Base-by-base conservation (phyloP, 2,329 filamentous ascomycete species). In the Cadophora luteo-olivacea region DNA sequence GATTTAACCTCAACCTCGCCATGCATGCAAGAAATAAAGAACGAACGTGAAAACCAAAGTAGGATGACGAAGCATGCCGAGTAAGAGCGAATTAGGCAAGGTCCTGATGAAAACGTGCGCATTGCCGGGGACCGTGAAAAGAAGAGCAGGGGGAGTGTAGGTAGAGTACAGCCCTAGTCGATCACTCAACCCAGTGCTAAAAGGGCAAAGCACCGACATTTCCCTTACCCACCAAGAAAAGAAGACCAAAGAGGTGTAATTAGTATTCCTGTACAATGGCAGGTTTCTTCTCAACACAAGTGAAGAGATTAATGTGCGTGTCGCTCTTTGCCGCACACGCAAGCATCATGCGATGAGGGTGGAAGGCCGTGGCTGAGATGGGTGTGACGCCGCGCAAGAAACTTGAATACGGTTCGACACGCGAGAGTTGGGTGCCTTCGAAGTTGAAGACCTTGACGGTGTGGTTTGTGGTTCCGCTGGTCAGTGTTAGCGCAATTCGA, bases 401-500 rank as follows among this genome's bases (percentile, higher is more conserved):
- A 77, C 91, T 93, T 58, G 92, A 93, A 79, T 97, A 97, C 0
- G 95, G 95, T 79, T 98, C 94, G 72, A 96, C 88, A 24, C 89
- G 90, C 6, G 92, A 96, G 60, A 98, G 88, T 72, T 92, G 87
- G 65, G 85, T 86, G 41, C 93, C 93, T 69, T 92, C 91, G 68
- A 96, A 90, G 81, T 97, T 97, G 85, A 96, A 97, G 24, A 97
- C 89, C 80, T 97, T 97, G 75, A 98, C 93, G 29, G 89, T 87
- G 78, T 97, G 94, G 61, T 91, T 87, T 66, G 94, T 94, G 32
- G 94, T 96, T 75, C 96, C 96, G 70, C 94, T 97, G 75, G 68
- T 32, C 49, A 54, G 24, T 14, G 66, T 79, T 73, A 16, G 51
- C 29, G 25, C n/a, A 55, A 48, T 29, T 29, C 29, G 5, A 9